Evolutionary conservation across 2,329 filamentous ascomycete species (phyloP).

Genomic region (Harringtonia lauricola): DNA sequence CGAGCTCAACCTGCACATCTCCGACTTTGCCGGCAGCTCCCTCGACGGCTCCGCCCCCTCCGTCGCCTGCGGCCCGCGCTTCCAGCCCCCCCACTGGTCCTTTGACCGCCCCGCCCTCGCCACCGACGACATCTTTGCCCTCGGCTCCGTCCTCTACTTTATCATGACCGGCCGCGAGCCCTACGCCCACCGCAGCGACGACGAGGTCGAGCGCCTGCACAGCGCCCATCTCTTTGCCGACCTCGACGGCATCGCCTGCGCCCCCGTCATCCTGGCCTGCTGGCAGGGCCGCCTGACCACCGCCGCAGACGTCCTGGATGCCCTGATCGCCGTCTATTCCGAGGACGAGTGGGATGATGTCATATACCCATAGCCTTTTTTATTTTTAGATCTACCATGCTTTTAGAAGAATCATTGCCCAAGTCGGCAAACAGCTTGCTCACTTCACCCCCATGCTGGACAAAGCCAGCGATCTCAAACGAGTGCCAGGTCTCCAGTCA

Average conservation of each 20-base stretch:
- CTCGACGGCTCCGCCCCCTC: conserved; percentile 4
- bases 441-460: too few species aligned
- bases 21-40: conserved; percentile 7
- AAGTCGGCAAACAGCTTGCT: too few species aligned
- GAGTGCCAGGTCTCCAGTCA: too few species aligned
- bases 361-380: too few species aligned
- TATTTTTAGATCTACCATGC: too few species aligned
- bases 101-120: background rate
- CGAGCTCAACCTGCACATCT: conserved; percentile 6
- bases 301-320: too few species aligned
- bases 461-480: too few species aligned
- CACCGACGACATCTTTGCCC: conserved; percentile 7
- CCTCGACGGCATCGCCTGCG: background rate
- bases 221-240: background rate
- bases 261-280: background rate
- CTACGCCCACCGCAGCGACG: conserved; percentile 4
- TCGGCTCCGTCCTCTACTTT: conserved; percentile 8
- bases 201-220: background rate
- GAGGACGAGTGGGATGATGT: too few species aligned
- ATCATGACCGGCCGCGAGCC: conserved; percentile 6
- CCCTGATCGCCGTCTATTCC: too few species aligned
- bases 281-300: too few species aligned
- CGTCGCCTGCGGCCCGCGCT: background rate
- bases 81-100: background rate
- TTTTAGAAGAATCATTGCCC: too few species aligned